phyloP scores from a whole-genome alignment of 495 filamentous ascomycete genomes.

The Parachaetomium inaequale region DNA sequence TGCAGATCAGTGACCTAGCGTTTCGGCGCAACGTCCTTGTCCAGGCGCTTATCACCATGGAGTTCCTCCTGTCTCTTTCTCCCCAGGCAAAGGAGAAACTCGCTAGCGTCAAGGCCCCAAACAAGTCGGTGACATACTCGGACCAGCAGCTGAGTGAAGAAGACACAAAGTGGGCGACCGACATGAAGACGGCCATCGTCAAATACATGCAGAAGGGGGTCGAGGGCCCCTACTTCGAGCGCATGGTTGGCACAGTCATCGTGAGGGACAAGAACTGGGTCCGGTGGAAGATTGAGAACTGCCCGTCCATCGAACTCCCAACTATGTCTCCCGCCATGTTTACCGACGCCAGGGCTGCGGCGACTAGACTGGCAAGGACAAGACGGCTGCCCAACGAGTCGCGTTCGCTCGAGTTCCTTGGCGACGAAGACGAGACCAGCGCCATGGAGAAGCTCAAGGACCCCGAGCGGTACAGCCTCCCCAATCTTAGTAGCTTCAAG shows the following conservation, averaged over 20 bases:
- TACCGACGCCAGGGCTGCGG: conserved; percentile 59
- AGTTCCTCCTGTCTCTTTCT: conserved; percentile 86
- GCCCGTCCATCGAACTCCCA: conserved; percentile 75
- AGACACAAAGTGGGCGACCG: conserved; percentile 76
- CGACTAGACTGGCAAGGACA: conserved; percentile 59
- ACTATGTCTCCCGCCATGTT: conserved; percentile 64
- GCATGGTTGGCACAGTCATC: conserved; percentile 93
- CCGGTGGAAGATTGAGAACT: conserved; percentile 93
- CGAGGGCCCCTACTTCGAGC: conserved; percentile 89
- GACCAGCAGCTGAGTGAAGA: conserved; percentile 72
- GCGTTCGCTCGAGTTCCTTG: conserved; percentile 71
- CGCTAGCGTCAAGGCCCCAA: conserved; percentile 58
- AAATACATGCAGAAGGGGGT: conserved; percentile 67
- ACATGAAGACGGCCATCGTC: conserved; percentile 69
- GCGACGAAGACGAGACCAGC: conserved; percentile 51
- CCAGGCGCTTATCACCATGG: conserved; percentile 87
- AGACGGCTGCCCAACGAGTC: conserved; percentile 66
- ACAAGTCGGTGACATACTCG: conserved; percentile 82
- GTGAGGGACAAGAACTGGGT: conserved; percentile 97
- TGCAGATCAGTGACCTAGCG: conserved; percentile 81
- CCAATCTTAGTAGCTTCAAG: conserved; percentile 47
- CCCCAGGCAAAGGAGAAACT: conserved; percentile 76
- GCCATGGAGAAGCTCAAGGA: conserved; percentile 50
- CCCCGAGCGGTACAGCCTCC: conserved; percentile 42
- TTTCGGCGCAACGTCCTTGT: conserved; percentile 92